Conservation (phyloP, 106 monocot species). For the Xerophyta viscosa region DNA sequence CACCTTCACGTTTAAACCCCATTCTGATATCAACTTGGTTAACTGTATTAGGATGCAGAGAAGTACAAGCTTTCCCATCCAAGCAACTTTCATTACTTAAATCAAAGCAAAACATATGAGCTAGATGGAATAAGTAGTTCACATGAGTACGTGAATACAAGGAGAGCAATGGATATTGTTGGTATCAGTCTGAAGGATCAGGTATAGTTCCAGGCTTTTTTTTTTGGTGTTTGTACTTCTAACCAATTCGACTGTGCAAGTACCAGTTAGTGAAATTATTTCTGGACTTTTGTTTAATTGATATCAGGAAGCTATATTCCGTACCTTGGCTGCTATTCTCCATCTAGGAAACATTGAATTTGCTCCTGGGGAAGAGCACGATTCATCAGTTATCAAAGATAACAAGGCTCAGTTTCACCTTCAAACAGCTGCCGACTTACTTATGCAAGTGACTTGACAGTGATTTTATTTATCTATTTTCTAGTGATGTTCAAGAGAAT, state of each 20-base stretch:
- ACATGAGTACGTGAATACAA: conserved; percentile 66
- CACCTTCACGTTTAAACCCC: too few species aligned
- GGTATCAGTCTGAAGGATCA: conserved; percentile 75
- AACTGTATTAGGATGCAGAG: conserved; percentile 80
- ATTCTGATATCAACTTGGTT: too few species aligned
- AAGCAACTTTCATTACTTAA: conserved; percentile 79
- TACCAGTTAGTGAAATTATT: too few species aligned
- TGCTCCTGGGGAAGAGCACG: conserved; percentile 46
- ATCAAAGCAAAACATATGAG: conserved; percentile 76
- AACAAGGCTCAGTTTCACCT: conserved; percentile 45
- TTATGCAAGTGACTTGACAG: conserved; percentile 25
- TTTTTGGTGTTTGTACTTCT: too few species aligned
- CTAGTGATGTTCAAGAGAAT: conserved; percentile 14
- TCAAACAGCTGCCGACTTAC: conserved; percentile 45
- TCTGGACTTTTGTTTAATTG: conserved; percentile 7
- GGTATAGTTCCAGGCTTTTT: conserved; percentile 24
- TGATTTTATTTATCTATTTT: not conserved
- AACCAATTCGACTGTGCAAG: too few species aligned
- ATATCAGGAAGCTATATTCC: conserved; percentile 82
- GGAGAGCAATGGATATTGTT: conserved; percentile 95
- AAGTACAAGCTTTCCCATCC: conserved; percentile 71
- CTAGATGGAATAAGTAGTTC: conserved; percentile 65
- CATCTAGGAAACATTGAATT: conserved; percentile 91
- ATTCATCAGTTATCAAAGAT: conserved; percentile 50
- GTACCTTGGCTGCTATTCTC: conserved; percentile 81